Base-by-base conservation (phyloP, 306 rosid genomes). In the Phaseolus lunatus region DNA sequence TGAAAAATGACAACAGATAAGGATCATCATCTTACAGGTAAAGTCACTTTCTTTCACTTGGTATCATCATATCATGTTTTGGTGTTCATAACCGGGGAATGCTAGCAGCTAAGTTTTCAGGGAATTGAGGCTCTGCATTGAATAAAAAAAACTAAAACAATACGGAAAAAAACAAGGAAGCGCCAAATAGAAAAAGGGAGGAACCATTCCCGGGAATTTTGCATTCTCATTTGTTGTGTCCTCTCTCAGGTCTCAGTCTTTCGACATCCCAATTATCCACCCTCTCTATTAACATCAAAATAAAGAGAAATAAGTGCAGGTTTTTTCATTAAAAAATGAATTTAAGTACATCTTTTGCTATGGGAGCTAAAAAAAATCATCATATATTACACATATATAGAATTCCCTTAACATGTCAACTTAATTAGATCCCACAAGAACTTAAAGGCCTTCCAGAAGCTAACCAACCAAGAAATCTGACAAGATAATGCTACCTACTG, bases 241-340 rank as follows among this genome's bases (percentile, higher is more conserved):
- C 44, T 63, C 68, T 62, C 14, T 33, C 16, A 35, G 10, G 26
- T 67, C 54, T 44, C 56, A 20, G 23, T 74, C 24, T 67, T 7
- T 29, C 29, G 13, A 41, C 8, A 70, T 37, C 77, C 71, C 66
- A 50, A 27, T 44, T 37, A 41, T 58, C 50, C 54, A 35, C 80
- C 76, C 7, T 27, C 10, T 27, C 52, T 15, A 29, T 37, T 64
- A 52, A 31, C 58, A 69, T 52, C 73, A 74, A 37, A 62, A 35
- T 0, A 23, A 41, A 59, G 31, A 50, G 61, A 54, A 76, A 76
- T 27, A 76, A 75, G 57, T 64, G 82, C 68, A 65, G 26, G 19
- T n/a, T 67, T 83, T 81, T 81, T 27, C 33, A 81, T 63, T 41
- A 76, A 65, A 41, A 71, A 82, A 79, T 75, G 74, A 80, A 80